These are phyloP conservation scores for Sporothrix pseudoabietina DNA, from an alignment of 2,329 filamentous ascomycete species.

Conservation along the genomic window DNA sequence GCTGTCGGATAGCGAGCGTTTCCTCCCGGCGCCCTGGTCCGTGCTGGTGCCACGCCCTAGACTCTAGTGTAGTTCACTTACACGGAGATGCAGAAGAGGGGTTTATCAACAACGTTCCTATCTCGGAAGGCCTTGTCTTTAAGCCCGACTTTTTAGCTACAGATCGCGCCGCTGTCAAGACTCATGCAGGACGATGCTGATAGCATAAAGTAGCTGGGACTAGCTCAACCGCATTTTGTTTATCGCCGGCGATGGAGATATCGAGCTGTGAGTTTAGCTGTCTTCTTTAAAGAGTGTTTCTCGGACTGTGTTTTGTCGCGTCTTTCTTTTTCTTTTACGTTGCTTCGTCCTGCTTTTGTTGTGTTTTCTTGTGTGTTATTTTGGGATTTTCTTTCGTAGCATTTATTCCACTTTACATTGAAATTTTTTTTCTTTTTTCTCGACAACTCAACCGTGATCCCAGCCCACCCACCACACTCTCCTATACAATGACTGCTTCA, in stretches of 20 bases:
- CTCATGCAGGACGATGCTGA: neutral
- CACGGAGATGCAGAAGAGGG: neutral
- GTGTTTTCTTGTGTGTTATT: neutral
- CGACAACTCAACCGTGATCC: too few species aligned
- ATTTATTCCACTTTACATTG: neutral
- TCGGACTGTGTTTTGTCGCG: neutral
- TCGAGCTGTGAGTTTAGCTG: neutral
- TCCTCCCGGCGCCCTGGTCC: neutral
- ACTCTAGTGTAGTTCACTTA: neutral
- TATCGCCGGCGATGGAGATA: neutral
- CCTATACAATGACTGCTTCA: neutral
- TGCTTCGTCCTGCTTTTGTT: neutral
- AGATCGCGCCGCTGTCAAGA: too few species aligned
- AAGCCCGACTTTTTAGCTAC: too few species aligned
- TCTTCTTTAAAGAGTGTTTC: neutral
- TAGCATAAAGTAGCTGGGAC: neutral
- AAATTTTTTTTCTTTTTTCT: neutral
- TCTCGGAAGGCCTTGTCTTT: neutral
- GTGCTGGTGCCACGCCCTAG: neutral
- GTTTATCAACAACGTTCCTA: neutral
- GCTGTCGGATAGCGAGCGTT: slow-evolving; percentile 1
- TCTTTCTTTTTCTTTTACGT: neutral
- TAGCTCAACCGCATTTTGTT: neutral
- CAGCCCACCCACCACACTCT: neutral
- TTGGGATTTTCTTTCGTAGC: neutral